phyloP scores from a whole-genome alignment of 78 protist genomes.

The Dictyostelium discoideum region dicty_2.7 NC_007089.4:793001-793500 shows the following conservation, averaged over 20 bases:
- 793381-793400: constrained; percentile 93
- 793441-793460: too few species aligned
- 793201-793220: constrained; percentile 68
- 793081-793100: constrained; percentile 91
- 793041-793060: constrained; percentile 32
- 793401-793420: constrained; percentile 82
- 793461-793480: too few species aligned
- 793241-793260: background rate
- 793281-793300: background rate
- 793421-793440: too few species aligned
- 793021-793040: constrained; percentile 87
- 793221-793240: constrained; percentile 69
- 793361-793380: constrained; percentile 93
- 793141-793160: constrained; percentile 91
- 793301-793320: constrained; percentile 48
- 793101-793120: constrained; percentile 95
- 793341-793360: constrained; percentile 91
- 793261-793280: background rate
- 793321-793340: constrained; percentile 92
- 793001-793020: constrained; percentile 88
- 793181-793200: constrained; percentile 17
- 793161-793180: constrained; percentile 85
- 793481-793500: too few species aligned
- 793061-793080: constrained; percentile 86
- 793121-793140: constrained; percentile 95